A percentile compares a stretch with the other conserved stretches of the same genome.
phyloP scores from a whole-genome alignment of 495 filamentous ascomycete species.

The Pseudotulostoma volvatum region DNA sequence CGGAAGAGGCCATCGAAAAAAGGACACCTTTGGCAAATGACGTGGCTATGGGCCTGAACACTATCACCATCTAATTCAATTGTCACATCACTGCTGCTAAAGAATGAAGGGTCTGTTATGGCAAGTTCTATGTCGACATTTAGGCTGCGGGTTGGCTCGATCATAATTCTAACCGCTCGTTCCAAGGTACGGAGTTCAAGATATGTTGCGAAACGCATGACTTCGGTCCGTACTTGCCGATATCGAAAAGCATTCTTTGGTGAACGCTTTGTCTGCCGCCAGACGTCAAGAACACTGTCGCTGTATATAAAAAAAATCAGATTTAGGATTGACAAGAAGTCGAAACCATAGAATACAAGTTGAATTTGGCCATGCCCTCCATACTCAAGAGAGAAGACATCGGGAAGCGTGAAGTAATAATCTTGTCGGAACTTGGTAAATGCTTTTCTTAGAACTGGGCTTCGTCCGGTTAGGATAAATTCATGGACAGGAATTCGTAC shows the following conservation, averaged over 20 bases:
- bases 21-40: slow-evolving; percentile 72
- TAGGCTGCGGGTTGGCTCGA: slow-evolving; percentile 42
- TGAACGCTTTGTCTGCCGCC: slow-evolving; percentile 52
- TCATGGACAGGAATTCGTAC: slow-evolving; percentile 65
- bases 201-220: slow-evolving; percentile 59
- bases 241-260: slow-evolving; percentile 48
- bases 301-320: slow-evolving; percentile 66
- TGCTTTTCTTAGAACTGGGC: slow-evolving; percentile 45
- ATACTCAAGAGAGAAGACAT: slow-evolving; percentile 43
- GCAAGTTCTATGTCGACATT: slow-evolving; percentile 52
- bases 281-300: slow-evolving; percentile 66
- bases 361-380: slow-evolving; percentile 30
- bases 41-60: slow-evolving; percentile 51
- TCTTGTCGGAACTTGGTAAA: slow-evolving; percentile 34
- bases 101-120: slow-evolving; percentile 48
- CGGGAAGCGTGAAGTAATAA: slow-evolving; percentile 32
- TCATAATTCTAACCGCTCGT: slow-evolving; percentile 57
- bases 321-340: slow-evolving; percentile 62
- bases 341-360: slow-evolving; percentile 47
- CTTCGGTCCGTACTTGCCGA: slow-evolving; percentile 60
- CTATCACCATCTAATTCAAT: slow-evolving; percentile 56
- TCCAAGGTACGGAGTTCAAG: slow-evolving; percentile 55
- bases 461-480: slow-evolving; percentile 61
- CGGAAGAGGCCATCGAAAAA: slow-evolving; percentile 86
- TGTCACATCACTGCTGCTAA: slow-evolving; percentile 56